phyloP scores from a whole-genome alignment of 2,329 filamentous ascomycete genomes.

The Paracorniculantispora psalliotae region DNA sequence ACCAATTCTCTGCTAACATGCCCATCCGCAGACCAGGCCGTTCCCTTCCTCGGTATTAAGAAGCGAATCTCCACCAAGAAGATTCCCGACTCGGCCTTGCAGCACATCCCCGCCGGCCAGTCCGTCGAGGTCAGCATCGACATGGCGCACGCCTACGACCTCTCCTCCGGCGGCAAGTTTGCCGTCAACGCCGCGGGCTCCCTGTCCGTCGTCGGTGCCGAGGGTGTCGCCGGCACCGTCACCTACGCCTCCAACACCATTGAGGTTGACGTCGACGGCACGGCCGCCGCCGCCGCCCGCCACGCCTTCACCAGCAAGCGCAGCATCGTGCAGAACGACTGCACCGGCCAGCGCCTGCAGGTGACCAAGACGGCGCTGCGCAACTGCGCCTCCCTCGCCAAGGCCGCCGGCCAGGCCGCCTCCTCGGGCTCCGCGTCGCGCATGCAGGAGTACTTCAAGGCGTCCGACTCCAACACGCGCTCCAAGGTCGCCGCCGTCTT shows the following conservation, averaged over 20 bases:
- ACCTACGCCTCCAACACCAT: constrained; percentile 53
- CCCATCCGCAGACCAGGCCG: constrained; percentile 27
- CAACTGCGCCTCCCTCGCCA: constrained; percentile 48
- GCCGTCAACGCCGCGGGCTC: constrained; percentile 48
- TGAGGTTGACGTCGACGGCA: constrained; percentile 50
- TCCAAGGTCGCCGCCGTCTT: constrained; percentile 46
- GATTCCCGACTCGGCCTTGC: constrained; percentile 41
- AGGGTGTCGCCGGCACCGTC: constrained; percentile 45
- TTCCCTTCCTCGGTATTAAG: constrained; percentile 47
- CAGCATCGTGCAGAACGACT: constrained; percentile 44
- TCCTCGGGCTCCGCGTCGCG: constrained; percentile 41
- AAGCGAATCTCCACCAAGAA: constrained; percentile 38
- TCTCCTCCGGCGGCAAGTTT: constrained; percentile 42
- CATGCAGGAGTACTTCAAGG: constrained; percentile 56
- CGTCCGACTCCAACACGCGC: constrained; percentile 35
- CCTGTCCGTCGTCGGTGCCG: constrained; percentile 45
- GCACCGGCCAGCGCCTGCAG: constrained; percentile 39
- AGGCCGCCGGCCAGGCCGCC: constrained; percentile 30
- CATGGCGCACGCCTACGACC: constrained; percentile 46
- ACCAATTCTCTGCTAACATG: not conserved
- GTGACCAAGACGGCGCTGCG: constrained; percentile 40
- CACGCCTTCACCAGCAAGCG: constrained; percentile 45
- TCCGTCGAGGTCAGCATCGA: constrained; percentile 46
- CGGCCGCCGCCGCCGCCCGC: constrained; percentile 43
- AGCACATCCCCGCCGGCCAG: constrained; percentile 37